Evolutionary conservation across 352 stramenopile species (phyloP).

Genomic region (Phytophthora sansomeana): DNA sequence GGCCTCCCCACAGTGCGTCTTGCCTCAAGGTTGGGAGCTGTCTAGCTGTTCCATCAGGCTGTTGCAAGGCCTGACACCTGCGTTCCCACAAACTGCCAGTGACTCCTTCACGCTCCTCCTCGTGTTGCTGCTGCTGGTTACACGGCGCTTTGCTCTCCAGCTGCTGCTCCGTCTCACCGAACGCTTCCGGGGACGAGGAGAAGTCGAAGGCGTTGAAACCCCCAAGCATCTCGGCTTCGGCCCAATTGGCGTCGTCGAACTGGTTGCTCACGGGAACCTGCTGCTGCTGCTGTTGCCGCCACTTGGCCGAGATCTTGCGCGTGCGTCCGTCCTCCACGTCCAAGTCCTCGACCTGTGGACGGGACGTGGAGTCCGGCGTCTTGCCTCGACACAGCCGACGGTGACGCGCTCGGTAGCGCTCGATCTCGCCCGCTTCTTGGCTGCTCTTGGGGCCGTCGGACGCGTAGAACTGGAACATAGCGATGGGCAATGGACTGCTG

Average conservation of each 20-base stretch:
- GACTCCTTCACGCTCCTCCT: conserved; percentile 4
- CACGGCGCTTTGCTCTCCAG: conserved; percentile 12
- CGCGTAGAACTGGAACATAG: conserved; percentile 43
- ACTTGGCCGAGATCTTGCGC: conserved; percentile 49
- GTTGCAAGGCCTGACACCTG: conserved; percentile 23
- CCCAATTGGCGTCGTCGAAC: conserved; percentile 22
- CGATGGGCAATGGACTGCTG: background rate
- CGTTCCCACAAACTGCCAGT: conserved; percentile 49
- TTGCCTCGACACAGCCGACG: conserved; percentile 44
- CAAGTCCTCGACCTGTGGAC: conserved; percentile 28
- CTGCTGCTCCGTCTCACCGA: conserved; percentile 28
- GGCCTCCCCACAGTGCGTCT: conserved; percentile 51
- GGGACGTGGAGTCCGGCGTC: conserved; percentile 13
- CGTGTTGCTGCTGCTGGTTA: conserved; percentile 22
- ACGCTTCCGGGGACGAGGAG: conserved; percentile 47
- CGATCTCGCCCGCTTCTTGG: conserved; percentile 44
- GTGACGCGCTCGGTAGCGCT: conserved; percentile 49
- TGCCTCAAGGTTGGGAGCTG: conserved; percentile 48
- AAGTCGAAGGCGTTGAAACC: conserved; percentile 64
- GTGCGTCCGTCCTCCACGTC: conserved; percentile 44
- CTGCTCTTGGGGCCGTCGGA: conserved; percentile 4
- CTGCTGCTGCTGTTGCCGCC: conserved; percentile 36
- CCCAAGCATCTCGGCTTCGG: conserved; percentile 25
- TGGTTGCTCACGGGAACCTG: conserved; percentile 35
- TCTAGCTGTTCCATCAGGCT: conserved; percentile 4